Evolutionary conservation across 345 rosid species (phyloP), one percentile per base, ranked within the genome.

Genomic region (Mercurialis annua): DNA sequence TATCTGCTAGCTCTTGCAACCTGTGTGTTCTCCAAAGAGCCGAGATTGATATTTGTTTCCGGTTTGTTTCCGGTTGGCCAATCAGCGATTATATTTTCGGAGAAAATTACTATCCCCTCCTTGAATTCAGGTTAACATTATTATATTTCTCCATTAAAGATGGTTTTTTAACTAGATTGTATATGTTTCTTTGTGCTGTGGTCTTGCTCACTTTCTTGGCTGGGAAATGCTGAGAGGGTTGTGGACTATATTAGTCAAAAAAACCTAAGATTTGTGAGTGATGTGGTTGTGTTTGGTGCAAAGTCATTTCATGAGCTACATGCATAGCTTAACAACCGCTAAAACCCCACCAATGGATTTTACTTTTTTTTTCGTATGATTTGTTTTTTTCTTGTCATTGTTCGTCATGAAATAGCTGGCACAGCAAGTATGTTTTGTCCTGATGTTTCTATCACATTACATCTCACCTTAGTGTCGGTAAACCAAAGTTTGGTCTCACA

Each of bases 331-430:
- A 64, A 70, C 54, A 70, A 62, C 73, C 47, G 23, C n/a, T 10
- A 17, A 50, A 63, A 64, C 74, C 82, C 81, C 80, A 81, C 81
- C 63, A 62, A n/a, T 17, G 27, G 73, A 75, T 63, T 54, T 53
- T 20, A 8, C 33, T 49, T 38, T 29, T 15, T 48, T 0, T 44
- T 56, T 38, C 40, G 3, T 50, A 18, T 34, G 50, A 40, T 5
- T 36, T 7, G 36, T 2, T 31, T 44, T 60, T 54, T 64, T 67
- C 16, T 52, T 73, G 81, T 75, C 80, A 61, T 66, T 66, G 54
- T 34, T 53, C 46, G 56, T 27, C 50, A 38, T 73, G 70, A 36
- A 56, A 67, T 74, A 81, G 85, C 85, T 78, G 84, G 85, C 81
- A 60, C 17, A 36, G 69, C 66, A 73, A 71, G 66, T 59, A 9